phyloP scores from a whole-genome alignment of 768 basidiomycete genomes.

The Daedaleopsis sinensis region DNA sequence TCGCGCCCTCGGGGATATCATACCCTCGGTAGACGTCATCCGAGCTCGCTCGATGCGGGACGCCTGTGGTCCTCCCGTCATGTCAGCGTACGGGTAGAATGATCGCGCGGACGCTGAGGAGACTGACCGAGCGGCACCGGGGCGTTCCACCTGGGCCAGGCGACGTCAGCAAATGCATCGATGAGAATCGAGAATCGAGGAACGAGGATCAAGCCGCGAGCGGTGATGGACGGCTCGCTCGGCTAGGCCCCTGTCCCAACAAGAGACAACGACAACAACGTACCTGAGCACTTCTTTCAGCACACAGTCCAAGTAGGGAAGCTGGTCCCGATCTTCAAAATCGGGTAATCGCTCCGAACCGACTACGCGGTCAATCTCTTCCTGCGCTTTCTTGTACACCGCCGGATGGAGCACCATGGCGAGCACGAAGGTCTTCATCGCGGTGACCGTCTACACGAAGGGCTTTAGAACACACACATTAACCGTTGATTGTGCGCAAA shows the following conservation, averaged over 20 bases:
- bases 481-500: neutral
- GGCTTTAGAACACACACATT: neutral
- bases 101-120: neutral
- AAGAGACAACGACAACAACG: neutral
- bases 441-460: conserved; percentile 40
- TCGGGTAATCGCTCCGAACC: conserved; percentile 35
- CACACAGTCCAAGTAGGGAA: conserved; percentile 27
- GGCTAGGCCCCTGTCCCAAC: neutral
- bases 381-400: conserved; percentile 41
- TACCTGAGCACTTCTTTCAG: conserved; percentile 25
- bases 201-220: neutral
- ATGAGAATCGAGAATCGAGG: too few species aligned
- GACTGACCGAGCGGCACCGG: conserved; percentile 19
- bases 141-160: conserved; percentile 17
- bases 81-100: neutral
- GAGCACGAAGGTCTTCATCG: conserved; percentile 42
- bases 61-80: neutral
- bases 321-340: conserved; percentile 21
- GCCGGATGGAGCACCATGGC: conserved; percentile 43
- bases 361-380: conserved; percentile 43
- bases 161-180: conserved; percentile 1
- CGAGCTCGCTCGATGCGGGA: conserved; percentile 22
- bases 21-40: conserved; percentile 29
- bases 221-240: neutral
- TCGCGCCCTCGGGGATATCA: conserved; percentile 21